Percentiles rank a stretch among this genome's conserved stretches.
These are phyloP conservation scores for Pyronema omphalodes DNA, from an alignment of 495 filamentous ascomycete genomes.

Conservation along the genomic window DNA sequence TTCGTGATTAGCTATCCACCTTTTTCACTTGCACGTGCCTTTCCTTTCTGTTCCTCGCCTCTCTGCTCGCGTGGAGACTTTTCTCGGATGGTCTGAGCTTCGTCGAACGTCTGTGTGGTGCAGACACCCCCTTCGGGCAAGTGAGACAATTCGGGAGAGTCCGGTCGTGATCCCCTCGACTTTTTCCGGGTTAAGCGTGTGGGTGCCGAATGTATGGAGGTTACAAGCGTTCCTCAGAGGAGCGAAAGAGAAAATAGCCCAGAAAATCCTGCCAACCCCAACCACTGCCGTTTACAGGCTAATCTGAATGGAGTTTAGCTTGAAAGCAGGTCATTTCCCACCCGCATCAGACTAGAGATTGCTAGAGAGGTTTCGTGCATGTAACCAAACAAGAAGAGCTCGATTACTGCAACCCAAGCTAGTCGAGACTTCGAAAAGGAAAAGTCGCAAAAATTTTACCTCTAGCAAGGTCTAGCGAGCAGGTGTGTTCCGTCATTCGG, in stretches of 20 bases:
- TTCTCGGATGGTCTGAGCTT: background rate
- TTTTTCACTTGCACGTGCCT: no score
- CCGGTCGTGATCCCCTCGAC: background rate
- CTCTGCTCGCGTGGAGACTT: background rate
- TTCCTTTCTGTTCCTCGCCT: no score
- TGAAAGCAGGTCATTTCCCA: background rate
- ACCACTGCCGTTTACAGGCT: no score
- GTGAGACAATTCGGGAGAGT: constrained; percentile 1
- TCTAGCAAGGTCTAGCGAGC: background rate
- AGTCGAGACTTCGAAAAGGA: background rate
- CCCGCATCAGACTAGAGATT: background rate
- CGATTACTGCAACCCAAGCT: background rate
- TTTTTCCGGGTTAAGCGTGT: background rate
- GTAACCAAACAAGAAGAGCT: background rate
- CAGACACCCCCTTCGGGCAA: background rate
- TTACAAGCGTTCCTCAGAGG: no score
- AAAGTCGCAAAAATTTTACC: background rate
- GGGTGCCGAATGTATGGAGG: no score
- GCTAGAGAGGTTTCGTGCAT: background rate
- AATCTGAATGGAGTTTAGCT: background rate
- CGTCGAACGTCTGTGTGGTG: background rate
- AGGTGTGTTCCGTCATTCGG: background rate
- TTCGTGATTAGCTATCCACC: no score
- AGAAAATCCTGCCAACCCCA: background rate
- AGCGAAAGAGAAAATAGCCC: background rate